Conservation (phyloP, 78 protist genomes). For the Pigoraptor vietnamica region DNA sequence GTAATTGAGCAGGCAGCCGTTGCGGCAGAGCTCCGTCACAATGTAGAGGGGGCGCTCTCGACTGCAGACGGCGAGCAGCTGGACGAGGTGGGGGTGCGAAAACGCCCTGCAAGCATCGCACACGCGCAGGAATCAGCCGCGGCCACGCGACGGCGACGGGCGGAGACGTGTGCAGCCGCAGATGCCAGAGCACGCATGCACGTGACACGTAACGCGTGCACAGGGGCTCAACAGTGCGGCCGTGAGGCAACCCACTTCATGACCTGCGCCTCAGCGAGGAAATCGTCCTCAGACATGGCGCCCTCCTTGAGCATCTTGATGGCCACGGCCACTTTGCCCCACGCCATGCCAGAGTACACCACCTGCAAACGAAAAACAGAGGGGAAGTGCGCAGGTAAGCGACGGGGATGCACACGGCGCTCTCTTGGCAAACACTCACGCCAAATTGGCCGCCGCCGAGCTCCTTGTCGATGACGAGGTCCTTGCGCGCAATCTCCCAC, state of each 20-base stretch:
- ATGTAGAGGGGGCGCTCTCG: background rate
- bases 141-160: no score
- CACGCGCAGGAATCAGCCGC: background rate
- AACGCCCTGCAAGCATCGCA: background rate
- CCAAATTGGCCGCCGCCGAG: slow-evolving; percentile 5
- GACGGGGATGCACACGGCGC: no score
- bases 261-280: background rate
- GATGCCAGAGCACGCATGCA: background rate
- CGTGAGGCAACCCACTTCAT: background rate
- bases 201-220: background rate
- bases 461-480: background rate
- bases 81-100: background rate
- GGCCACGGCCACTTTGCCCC: background rate
- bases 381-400: no score
- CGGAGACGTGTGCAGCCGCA: background rate
- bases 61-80: background rate
- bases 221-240: background rate
- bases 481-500: background rate
- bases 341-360: background rate
- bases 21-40: background rate
- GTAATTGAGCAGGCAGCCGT: background rate
- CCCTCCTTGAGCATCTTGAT: slow-evolving; percentile 4
- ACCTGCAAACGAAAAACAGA: background rate
- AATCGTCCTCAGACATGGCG: background rate
- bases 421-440: background rate